Base-by-base conservation (phyloP, 257 asterid genomes). In the Rehmannia glutinosa region DNA sequence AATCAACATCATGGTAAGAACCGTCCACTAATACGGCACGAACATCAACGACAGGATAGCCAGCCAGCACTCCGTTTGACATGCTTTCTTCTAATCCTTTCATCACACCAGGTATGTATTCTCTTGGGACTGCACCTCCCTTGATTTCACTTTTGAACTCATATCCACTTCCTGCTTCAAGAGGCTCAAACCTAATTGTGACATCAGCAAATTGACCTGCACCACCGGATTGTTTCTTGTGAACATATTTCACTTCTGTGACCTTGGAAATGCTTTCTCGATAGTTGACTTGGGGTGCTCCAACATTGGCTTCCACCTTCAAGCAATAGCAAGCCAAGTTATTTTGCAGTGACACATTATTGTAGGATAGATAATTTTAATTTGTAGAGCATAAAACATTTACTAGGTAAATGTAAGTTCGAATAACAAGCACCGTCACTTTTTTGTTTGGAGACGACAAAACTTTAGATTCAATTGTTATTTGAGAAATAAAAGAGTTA, bases 241-340 rank as follows among this genome's bases (percentile, higher is more conserved):
- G 99, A 46, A 85, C 76, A 15, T 94, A 94, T 73, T 84, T 94
- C 46, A 84, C 91, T 80, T 91, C 96, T 3, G 92, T 56, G 7
- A 78, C 79, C 83, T 53, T 86, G 19, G 97, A 94, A 73, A 94
- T 94, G 84, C 99, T 91, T 64, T 94, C 97, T 23, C 97, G 82
- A 68, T 94, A 94, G 86, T 94, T 94, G 41, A 94, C 99, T 84
- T 94, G 99, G 58, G 99, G 99, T 50, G 99, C 99, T 75, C 99
- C 99, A 50, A 94, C 99, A 66, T 91, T 94, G 28, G 99, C 99
- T 76, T 85, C 99, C 77, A 94, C 99, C 99, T 90, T 71, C 57
- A 36, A 49, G 38, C 38, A 62, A 43, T 21, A 55, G 54, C 12
- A n/a, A 53, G 58, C 2, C 43, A 57, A 65, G 68, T 57, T 39